A percentile compares a stretch with the other conserved stretches of the same genome.
Conservation (phyloP, 371 early-diverging fungal species). For the Lichtheimia hyalospora region DNA sequence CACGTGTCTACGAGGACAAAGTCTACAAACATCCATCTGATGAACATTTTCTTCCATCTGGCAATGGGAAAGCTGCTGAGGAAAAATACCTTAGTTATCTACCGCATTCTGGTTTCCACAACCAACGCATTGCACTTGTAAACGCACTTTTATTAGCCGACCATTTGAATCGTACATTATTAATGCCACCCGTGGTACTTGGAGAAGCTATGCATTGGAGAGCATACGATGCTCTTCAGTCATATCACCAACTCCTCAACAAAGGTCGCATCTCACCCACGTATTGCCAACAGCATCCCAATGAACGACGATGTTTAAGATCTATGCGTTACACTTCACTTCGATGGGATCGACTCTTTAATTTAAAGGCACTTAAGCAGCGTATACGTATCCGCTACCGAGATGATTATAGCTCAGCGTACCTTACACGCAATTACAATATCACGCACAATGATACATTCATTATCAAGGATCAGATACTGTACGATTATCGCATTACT, state of each 20-base stretch:
- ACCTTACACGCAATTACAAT: conserved; percentile 22
- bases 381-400: conserved; percentile 28
- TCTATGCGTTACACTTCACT: conserved; percentile 28
- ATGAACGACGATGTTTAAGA: neutral
- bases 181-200: conserved; percentile 56
- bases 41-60: conserved; percentile 14
- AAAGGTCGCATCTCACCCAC: conserved; percentile 2
- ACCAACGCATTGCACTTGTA: conserved; percentile 56
- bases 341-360: conserved; percentile 40
- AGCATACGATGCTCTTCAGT: conserved; percentile 33
- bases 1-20: conserved; percentile 1
- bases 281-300: no score
- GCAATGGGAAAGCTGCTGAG: conserved; percentile 11
- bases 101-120: conserved; percentile 67
- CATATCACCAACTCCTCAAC: conserved; percentile 28
- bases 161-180: conserved; percentile 51
- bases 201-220: conserved; percentile 46
- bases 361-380: conserved; percentile 25
- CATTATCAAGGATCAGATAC: conserved; percentile 33
- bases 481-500: conserved; percentile 53
- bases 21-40: conserved; percentile 14
- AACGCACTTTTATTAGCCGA: conserved; percentile 57
- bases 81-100: conserved; percentile 50
- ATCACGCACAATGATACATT: conserved; percentile 24
- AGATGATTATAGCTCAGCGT: conserved; percentile 19